phyloP scores from a whole-genome alignment of 2,329 filamentous ascomycete species.

The Venturia oleaginea region DNA sequence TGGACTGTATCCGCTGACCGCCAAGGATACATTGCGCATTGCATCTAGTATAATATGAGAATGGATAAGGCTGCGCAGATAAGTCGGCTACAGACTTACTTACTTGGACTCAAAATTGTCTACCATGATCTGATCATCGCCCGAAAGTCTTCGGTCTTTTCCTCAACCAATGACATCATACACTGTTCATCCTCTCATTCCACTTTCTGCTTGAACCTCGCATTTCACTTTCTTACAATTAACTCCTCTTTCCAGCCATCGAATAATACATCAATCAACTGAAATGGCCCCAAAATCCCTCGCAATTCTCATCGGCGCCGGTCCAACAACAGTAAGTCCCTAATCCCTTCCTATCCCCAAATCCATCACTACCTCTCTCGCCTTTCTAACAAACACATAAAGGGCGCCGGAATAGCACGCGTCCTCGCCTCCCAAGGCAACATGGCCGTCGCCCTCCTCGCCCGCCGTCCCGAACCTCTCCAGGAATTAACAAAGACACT shows the following conservation, averaged over 20 bases:
- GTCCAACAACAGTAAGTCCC: slow-evolving; percentile 24
- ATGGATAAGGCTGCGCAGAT: neutral
- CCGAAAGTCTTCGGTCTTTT: neutral
- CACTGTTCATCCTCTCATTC: neutral
- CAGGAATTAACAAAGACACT: slow-evolving; percentile 34
- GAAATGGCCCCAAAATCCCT: slow-evolving; percentile 24
- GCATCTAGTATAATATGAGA: neutral
- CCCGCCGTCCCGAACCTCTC: slow-evolving; percentile 39
- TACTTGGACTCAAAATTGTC: neutral
- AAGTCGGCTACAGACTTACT: neutral
- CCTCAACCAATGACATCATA: neutral
- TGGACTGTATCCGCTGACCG: neutral
- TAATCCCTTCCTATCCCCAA: neutral
- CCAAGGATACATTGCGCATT: neutral
- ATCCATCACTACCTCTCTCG: neutral
- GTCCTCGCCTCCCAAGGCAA: slow-evolving; percentile 46
- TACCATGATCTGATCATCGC: neutral
- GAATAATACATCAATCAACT: neutral
- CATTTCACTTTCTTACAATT: neutral
- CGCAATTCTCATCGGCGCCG: slow-evolving; percentile 27
- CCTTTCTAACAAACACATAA: slow-evolving; percentile 7
- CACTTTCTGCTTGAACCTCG: neutral
- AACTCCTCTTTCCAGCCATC: neutral
- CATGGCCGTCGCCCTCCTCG: slow-evolving; percentile 46
- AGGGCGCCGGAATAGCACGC: slow-evolving; percentile 48